These are phyloP conservation scores for Magnaporthiopsis rhizophila DNA, from an alignment of 2,329 filamentous ascomycete genomes.

Conservation along the genomic window DNA sequence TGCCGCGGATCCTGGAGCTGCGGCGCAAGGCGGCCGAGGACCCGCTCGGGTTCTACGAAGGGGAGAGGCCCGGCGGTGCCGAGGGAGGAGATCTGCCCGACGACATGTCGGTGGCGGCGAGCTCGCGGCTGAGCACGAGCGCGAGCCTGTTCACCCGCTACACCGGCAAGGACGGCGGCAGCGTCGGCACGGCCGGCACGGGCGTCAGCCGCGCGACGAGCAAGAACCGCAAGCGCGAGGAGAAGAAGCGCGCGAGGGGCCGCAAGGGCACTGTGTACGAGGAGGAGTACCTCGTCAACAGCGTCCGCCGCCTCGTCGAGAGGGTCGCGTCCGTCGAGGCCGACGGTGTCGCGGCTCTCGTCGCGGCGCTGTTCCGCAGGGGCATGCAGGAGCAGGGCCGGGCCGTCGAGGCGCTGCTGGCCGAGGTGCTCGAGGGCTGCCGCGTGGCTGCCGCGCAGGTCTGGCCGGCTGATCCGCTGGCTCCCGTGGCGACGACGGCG, in stretches of 20 bases:
- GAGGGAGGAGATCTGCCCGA: slow-evolving; percentile 51
- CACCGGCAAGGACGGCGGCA: slow-evolving; percentile 55
- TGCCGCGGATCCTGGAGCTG: slow-evolving; percentile 78
- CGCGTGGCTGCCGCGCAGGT: slow-evolving; percentile 60
- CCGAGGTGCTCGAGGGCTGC: slow-evolving; percentile 67
- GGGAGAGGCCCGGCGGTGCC: slow-evolving; percentile 41
- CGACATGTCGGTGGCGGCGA: slow-evolving; percentile 81
- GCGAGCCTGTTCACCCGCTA: slow-evolving; percentile 92
- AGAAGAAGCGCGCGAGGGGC: slow-evolving; percentile 87
- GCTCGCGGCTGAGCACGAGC: slow-evolving; percentile 69
- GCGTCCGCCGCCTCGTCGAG: slow-evolving; percentile 74
- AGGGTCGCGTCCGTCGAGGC: slow-evolving; percentile 68
- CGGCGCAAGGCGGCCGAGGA: slow-evolving; percentile 74
- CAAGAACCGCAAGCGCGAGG: slow-evolving; percentile 83
- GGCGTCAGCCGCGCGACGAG: slow-evolving; percentile 70
- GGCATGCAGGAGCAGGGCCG: slow-evolving; percentile 82
- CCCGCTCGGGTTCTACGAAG: slow-evolving; percentile 82
- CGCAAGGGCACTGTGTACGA: slow-evolving; percentile 98
- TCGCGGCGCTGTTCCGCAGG: slow-evolving; percentile 69
- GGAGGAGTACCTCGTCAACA: slow-evolving; percentile 92
- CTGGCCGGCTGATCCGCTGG: slow-evolving; percentile 29
- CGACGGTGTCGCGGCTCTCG: slow-evolving; percentile 59
- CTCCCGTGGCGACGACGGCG: slow-evolving; percentile 10
- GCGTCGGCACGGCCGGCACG: slow-evolving; percentile 61
- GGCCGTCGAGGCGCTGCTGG: slow-evolving; percentile 66